Conservation (phyloP, 768 basidiomycete species). For the Suillus decipiens region DNA sequence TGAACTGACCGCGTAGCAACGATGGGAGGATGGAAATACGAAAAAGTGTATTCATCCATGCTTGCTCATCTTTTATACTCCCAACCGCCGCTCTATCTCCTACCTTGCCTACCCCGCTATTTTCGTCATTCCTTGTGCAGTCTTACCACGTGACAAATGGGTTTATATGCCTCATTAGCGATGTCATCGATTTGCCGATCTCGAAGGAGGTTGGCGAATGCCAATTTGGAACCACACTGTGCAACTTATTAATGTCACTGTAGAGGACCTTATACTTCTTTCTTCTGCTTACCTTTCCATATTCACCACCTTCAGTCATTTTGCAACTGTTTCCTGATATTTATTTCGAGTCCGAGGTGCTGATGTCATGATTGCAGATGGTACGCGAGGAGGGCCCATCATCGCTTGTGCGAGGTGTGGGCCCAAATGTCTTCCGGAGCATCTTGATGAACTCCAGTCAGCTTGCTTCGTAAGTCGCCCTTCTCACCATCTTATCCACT, state of each 20-base stretch:
- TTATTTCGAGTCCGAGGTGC: neutral
- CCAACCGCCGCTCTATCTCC: neutral
- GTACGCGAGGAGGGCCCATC: conserved; percentile 82
- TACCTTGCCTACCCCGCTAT: neutral
- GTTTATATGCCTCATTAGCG: neutral
- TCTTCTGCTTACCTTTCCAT: neutral
- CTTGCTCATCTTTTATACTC: conserved; percentile 3
- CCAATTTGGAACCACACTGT: neutral
- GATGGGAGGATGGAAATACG: neutral
- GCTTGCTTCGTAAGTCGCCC: conserved; percentile 72
- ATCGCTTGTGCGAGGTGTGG: conserved; percentile 74
- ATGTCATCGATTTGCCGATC: neutral
- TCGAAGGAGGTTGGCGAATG: neutral
- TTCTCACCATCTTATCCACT: neutral
- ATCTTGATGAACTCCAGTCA: conserved; percentile 92
- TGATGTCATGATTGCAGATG: conserved; percentile 52
- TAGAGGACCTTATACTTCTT: neutral
- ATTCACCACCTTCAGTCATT: neutral
- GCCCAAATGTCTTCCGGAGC: conserved; percentile 85
- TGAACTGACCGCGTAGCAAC: neutral
- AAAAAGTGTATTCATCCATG: neutral
- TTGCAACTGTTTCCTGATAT: conserved; percentile 10
- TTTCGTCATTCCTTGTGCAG: neutral
- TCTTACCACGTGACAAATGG: no score
- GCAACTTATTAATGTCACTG: neutral